Evolutionary conservation across 1,284 basidiomycete genomes (phyloP).

Genomic region (Phenoliferia sp.): DNA sequence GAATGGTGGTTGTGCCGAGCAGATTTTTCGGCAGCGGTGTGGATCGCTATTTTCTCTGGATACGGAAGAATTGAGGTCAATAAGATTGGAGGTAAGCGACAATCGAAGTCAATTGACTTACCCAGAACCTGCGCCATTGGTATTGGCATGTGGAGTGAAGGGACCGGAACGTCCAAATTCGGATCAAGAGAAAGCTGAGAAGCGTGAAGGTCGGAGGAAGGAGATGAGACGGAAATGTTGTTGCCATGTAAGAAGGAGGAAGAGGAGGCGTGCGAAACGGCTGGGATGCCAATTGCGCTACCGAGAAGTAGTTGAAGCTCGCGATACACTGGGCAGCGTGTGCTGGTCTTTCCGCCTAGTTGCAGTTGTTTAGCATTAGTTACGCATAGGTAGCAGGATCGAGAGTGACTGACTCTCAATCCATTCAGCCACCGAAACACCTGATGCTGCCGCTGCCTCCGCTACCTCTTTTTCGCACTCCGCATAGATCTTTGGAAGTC

Average conservation of each 20-base stretch:
- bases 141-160: neutral
- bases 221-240: no score
- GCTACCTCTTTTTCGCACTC: conserved; percentile 1
- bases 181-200: neutral
- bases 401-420: neutral
- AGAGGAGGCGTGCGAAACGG: neutral
- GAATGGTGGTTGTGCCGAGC: no score
- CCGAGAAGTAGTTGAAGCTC: neutral
- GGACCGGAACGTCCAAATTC: neutral
- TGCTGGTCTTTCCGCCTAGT: neutral
- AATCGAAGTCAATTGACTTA: neutral
- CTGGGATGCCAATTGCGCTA: neutral
- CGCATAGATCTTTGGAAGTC: neutral
- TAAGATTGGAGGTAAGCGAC: neutral
- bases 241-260: neutral
- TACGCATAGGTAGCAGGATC: neutral
- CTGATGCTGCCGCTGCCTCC: neutral
- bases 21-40: no score
- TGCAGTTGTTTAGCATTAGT: neutral
- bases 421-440: neutral
- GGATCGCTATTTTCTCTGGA: no score
- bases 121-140: neutral
- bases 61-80: neutral
- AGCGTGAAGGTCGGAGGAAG: neutral
- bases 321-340: neutral